Evolutionary conservation across 1,284 basidiomycete genomes (phyloP).

Genomic region (Moniliella sp.): DNA sequence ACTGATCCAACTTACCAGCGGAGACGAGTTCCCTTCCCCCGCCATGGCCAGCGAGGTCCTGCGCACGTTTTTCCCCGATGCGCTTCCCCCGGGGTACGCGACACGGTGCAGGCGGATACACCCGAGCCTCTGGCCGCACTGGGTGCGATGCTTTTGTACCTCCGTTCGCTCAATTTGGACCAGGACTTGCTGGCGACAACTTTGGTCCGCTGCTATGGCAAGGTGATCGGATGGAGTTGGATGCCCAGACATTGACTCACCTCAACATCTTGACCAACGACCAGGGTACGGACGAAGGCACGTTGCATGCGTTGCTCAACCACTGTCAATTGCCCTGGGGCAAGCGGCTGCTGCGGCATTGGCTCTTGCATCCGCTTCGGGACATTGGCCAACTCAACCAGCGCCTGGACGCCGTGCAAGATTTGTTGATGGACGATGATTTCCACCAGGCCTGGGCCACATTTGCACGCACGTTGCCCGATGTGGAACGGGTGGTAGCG

Average conservation of each 20-base stretch:
- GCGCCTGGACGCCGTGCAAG: conserved; percentile 27
- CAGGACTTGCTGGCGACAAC: conserved; percentile 25
- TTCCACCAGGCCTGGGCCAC: conserved; percentile 19
- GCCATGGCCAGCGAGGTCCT: conserved; percentile 14
- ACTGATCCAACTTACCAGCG: conserved; percentile 23
- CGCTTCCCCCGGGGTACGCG: no score
- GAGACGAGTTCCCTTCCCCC: conserved; percentile 20
- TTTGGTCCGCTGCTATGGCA: conserved; percentile 24
- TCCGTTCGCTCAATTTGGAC: conserved; percentile 28
- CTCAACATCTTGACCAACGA: conserved; percentile 30
- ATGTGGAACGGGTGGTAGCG: conserved; percentile 27
- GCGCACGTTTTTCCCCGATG: conserved; percentile 14
- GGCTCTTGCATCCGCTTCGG: conserved; percentile 24
- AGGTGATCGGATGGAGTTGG: conserved; percentile 16
- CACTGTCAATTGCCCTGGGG: conserved; percentile 30
- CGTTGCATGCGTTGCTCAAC: conserved; percentile 27
- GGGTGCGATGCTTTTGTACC: conserved; percentile 26
- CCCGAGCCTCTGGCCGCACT: conserved; percentile 20
- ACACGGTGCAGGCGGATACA: no score
- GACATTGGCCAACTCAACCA: conserved; percentile 14
- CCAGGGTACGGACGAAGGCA: conserved; percentile 26
- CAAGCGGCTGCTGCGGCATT: conserved; percentile 29
- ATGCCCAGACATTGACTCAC: conserved; percentile 28
- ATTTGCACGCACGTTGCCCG: conserved; percentile 20
- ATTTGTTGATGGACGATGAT: conserved; percentile 10